These are phyloP conservation scores for Protostelium mycophagum DNA, from an alignment of 78 protist species.

Conservation along the genomic window DNA sequence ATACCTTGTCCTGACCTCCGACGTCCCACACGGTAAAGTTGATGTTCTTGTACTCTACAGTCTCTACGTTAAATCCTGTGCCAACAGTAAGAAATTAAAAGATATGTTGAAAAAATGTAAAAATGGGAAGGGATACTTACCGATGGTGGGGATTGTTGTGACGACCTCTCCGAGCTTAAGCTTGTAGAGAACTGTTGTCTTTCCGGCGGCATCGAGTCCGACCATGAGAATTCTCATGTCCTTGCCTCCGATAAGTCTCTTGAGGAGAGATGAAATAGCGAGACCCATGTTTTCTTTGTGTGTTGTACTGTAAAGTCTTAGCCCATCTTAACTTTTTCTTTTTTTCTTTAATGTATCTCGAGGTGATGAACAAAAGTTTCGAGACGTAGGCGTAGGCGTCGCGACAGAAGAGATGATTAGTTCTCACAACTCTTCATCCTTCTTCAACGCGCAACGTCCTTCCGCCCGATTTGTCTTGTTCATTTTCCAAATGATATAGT, in stretches of 20 bases:
- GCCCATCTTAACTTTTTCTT: not conserved
- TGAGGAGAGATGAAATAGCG: not conserved
- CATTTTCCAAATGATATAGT: not conserved
- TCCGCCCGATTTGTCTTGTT: not conserved
- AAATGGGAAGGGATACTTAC: conserved; percentile 9
- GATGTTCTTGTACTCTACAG: conserved; percentile 84
- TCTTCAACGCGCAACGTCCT: not conserved
- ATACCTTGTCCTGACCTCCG: conserved; percentile 95
- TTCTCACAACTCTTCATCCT: not conserved
- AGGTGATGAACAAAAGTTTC: not conserved
- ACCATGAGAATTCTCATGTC: conserved; percentile 79
- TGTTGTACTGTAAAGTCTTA: not conserved
- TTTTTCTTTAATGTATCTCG: not conserved
- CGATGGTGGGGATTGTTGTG: conserved; percentile 69
- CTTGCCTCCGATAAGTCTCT: not conserved
- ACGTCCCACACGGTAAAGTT: conserved; percentile 93
- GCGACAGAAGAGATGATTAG: not conserved
- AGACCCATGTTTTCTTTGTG: not conserved
- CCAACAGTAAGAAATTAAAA: not conserved
- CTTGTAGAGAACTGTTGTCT: conserved; percentile 73
- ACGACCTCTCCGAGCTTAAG: conserved; percentile 58
- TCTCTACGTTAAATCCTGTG: conserved; percentile 47
- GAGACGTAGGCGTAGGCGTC: no score
- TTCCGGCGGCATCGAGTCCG: conserved; percentile 88
- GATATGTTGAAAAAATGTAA: not conserved